Evolutionary conservation across 2,329 filamentous ascomycete species (phyloP), one percentile per base, ranked within the genome.

Genomic region (Talaromyces sp.): DNA sequence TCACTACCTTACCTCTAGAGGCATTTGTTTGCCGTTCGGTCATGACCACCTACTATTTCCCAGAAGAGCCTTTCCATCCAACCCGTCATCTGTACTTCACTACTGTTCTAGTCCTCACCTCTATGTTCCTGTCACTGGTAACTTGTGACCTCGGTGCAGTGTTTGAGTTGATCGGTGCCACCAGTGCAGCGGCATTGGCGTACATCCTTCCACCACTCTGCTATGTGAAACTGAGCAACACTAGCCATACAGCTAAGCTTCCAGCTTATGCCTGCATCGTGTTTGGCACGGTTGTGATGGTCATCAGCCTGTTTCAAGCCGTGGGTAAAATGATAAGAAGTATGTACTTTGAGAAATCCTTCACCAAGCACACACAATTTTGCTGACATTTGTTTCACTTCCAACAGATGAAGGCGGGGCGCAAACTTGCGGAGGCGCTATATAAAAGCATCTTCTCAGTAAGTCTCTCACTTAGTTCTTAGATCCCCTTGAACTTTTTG

Each of bases 11-110:
- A 39, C 95, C 95, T 0, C 88, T 99, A 64, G 95, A 99, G 81
- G 93, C 92, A 16, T 99, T 99, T 75, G 95, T 99, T 61, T 99
- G 95, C 77, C 87, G 95, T 71, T 95, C 97, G 77, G 93, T 97
- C 66, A 96, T 97, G 91, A 85, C 91, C 68, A 92, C 91, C 66
- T 97, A 96, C 73, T 89, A 84, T 75, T 89, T 87, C 67, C 83
- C 86, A 1, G 79, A 84, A 63, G 84, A 91, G 68, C 89, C 90
- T 0, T 96, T 93, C 79, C 88, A 92, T 74, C 86, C 92, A 69
- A 88, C 88, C 66, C 86, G 92, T 48, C 95, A 99, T 76, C 77
- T 99, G 52, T 85, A 96, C 64, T 90, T 98, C 75, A 96, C 90
- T 67, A 92, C 92, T 0, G 81, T 86, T 4, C 83, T 98, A 28